Evolutionary conservation across 495 filamentous ascomycete genomes (phyloP), one percentile per base, ranked within the genome.

Genomic region (Filosporella fistucella): DNA sequence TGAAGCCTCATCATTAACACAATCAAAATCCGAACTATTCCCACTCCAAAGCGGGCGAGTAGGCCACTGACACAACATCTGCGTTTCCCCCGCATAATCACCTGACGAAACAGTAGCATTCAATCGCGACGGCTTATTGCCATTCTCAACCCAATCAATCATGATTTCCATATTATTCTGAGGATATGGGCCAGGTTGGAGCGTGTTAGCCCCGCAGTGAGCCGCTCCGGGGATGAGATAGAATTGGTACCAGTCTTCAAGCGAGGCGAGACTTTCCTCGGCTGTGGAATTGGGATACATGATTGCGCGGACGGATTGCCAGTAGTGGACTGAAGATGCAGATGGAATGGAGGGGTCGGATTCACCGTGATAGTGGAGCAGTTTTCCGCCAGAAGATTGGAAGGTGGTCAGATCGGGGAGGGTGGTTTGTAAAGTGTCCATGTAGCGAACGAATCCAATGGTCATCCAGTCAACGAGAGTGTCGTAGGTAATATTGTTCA

Each of bases 81-180:
- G 57, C 6, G 63, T 63, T 52, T 69, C 62, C 5, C 70, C 73
- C 17, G 49, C 37, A 30, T 68, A 34, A n/a, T 4, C 57, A 1
- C 66, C 65, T 10, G 43, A 33, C 24, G 46, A 43, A 3, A 70
- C 65, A 3, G 70, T 75, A 1, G 65, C 65, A 47, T 73, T 74
- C 12, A 79, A 49, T 7, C 55, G 65, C 8, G 42, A 49, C 0
- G 73, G 73, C 24, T 62, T 54, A 2, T 65, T 50, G 11, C 63
- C 72, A 7, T 72, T 64, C 49, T 76, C 72, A 12, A 75, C 75
- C 75, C 74, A 77, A 18, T 71, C 56, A 34, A 76, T 76, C 16
- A 77, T 61, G 25, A 49, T 64, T 41, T 60, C 57, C 20, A 78
- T 51, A n/a, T 67, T 72, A n/a, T 59, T 61, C 38, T 68, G 52